Percentiles rank a stretch among this genome's conserved stretches.
Conservation (phyloP, 1,139 yeast species). For the Chernovozyma aurita region DNA sequence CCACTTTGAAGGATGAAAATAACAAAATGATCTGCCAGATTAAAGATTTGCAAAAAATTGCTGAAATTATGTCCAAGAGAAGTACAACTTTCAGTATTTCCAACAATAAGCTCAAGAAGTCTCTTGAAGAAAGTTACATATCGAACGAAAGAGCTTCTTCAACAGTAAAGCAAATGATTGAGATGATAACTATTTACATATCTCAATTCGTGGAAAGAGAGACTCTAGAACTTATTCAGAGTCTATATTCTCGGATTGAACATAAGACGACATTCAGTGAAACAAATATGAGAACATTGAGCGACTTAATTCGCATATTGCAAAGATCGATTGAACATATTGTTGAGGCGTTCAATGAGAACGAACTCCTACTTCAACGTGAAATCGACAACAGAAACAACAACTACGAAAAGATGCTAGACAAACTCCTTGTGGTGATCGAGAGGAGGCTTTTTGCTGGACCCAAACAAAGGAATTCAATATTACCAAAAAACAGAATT, state of each 20-base stretch:
- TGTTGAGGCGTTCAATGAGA: slow-evolving; percentile 14
- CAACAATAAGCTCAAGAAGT: not conserved
- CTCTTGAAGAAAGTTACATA: slow-evolving; percentile 1
- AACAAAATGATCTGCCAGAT: slow-evolving; percentile 1
- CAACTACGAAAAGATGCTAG: slow-evolving; percentile 10
- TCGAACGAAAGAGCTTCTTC: not conserved
- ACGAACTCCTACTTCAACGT: slow-evolving; percentile 16
- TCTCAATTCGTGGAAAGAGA: slow-evolving; percentile 20
- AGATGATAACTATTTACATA: slow-evolving; percentile 8
- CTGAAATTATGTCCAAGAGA: slow-evolving; percentile 2
- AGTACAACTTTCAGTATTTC: not conserved
- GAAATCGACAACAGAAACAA: slow-evolving; percentile 13
- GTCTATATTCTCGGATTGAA: slow-evolving; percentile 11
- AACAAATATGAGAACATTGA: slow-evolving; percentile 11
- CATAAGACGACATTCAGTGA: slow-evolving; percentile 9
- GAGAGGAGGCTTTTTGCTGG: too few relatives aligned
- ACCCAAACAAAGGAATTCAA: too few relatives aligned
- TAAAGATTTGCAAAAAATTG: slow-evolving; percentile 1
- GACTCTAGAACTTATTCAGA: slow-evolving; percentile 13
- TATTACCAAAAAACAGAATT: too few relatives aligned
- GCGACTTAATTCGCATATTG: slow-evolving; percentile 14
- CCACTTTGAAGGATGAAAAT: not conserved
- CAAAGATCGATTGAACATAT: slow-evolving; percentile 17
- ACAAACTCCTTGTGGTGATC: slow-evolving; percentile 10
- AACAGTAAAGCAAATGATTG: slow-evolving; percentile 4